These are phyloP conservation scores for Cytidiella melzeri DNA, from an alignment of 768 basidiomycete genomes.

Conservation along the genomic window DNA sequence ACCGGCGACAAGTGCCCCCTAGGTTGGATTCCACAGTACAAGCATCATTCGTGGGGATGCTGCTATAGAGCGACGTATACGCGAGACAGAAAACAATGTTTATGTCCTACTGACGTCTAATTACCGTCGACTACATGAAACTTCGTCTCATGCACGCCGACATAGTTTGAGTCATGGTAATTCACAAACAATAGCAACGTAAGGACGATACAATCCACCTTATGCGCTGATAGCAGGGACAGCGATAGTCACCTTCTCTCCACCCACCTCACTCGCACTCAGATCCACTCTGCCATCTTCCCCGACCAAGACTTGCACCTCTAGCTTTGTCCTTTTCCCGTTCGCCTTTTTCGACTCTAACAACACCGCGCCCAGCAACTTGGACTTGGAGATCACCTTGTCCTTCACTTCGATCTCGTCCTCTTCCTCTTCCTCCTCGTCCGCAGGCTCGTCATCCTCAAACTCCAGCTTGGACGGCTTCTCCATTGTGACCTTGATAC, in stretches of 20 bases:
- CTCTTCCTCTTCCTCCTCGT: constrained; percentile 53
- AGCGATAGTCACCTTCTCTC: constrained; percentile 27
- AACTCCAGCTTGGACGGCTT: constrained; percentile 40
- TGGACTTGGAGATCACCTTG: constrained; percentile 51
- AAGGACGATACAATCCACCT: background rate
- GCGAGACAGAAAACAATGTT: no score
- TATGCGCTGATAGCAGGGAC: constrained; percentile 16
- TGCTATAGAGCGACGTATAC: no score
- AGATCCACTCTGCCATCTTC: constrained; percentile 31
- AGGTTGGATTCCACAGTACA: no score
- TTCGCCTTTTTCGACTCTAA: constrained; percentile 33
- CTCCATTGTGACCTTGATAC: constrained; percentile 55
- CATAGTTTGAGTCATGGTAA: no score
- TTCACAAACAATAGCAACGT: no score
- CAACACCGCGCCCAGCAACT: constrained; percentile 33
- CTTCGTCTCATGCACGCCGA: no score
- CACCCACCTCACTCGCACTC: constrained; percentile 33
- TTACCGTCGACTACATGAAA: no score
- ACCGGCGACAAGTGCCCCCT: no score
- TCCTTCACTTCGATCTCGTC: constrained; percentile 61
- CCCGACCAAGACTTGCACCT: constrained; percentile 35
- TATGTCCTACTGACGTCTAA: no score
- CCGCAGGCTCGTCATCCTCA: constrained; percentile 44
- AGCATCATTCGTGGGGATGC: no score
- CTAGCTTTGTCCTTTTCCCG: constrained; percentile 45